A percentile compares a stretch with the other conserved stretches of the same genome.
Evolutionary conservation across 2,329 filamentous ascomycete genomes (phyloP).

Genomic region (Incumbomyces delicatus): DNA sequence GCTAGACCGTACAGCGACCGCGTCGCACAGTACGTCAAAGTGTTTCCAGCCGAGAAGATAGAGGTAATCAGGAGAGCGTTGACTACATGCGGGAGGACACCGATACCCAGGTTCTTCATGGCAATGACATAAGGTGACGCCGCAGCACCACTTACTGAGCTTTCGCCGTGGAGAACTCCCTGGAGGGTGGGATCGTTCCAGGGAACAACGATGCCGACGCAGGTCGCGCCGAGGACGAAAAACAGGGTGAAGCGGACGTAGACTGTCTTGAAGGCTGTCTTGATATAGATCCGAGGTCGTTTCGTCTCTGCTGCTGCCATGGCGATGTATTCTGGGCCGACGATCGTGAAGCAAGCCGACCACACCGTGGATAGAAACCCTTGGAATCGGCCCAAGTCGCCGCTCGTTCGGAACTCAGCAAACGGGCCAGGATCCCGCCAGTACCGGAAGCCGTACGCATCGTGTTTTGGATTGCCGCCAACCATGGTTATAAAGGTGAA

Average conservation of each 20-base stretch:
- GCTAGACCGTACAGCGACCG: conserved; percentile 49
- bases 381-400: conserved; percentile 48
- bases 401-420: conserved; percentile 50
- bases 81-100: conserved; percentile 46
- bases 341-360: conserved; percentile 56
- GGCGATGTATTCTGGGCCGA: conserved; percentile 52
- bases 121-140: conserved; percentile 55
- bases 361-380: conserved; percentile 58
- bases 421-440: conserved; percentile 56
- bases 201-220: conserved; percentile 59
- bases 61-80: conserved; percentile 45
- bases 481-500: conserved; percentile 75
- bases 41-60: conserved; percentile 48
- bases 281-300: conserved; percentile 51
- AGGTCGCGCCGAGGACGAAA: conserved; percentile 61
- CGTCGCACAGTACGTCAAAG: conserved; percentile 50
- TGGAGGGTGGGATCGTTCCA: conserved; percentile 52
- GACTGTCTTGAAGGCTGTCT: conserved; percentile 54
- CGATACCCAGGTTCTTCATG: conserved; percentile 46
- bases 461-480: conserved; percentile 62
- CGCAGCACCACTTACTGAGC: conserved; percentile 31
- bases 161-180: conserved; percentile 38
- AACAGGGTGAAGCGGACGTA: conserved; percentile 65
- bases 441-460: conserved; percentile 60
- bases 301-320: conserved; percentile 56